phyloP scores from a whole-genome alignment of 306 rosid genomes.

The Cucurbita argyrosperma region DNA sequence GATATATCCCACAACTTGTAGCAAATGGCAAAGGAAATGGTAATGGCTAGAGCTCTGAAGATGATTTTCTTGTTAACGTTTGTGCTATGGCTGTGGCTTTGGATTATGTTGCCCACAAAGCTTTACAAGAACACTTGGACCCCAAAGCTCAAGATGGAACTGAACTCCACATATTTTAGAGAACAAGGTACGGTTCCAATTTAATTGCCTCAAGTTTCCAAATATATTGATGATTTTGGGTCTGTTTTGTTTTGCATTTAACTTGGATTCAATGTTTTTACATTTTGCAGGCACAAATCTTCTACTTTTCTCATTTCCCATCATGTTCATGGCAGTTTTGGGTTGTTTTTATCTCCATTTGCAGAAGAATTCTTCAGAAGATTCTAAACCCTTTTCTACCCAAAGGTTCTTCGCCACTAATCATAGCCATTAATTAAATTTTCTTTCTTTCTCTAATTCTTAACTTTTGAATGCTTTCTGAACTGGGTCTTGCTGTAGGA shows the following conservation, averaged over 20 bases:
- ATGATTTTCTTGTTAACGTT: not conserved
- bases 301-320: conserved; percentile 9
- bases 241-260: not conserved
- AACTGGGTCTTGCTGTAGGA: not conserved
- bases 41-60: not conserved
- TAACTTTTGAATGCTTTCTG: not conserved
- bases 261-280: too few relatives aligned
- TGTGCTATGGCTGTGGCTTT: not conserved
- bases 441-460: not conserved
- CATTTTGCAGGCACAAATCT: conserved; percentile 4
- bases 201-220: not conserved
- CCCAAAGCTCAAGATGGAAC: not conserved
- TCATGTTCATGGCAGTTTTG: conserved; percentile 7
- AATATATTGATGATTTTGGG: not conserved
- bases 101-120: conserved; percentile 7
- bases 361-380: not conserved
- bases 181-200: not conserved
- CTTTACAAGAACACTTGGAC: conserved; percentile 3
- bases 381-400: not conserved
- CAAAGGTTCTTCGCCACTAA: not conserved
- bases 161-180: conserved; percentile 5
- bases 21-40: not conserved
- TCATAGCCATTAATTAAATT: too few relatives aligned
- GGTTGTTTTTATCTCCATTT: conserved; percentile 10
- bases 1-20: not conserved